These are phyloP conservation scores for Beauveria sp. DNA, from an alignment of 2,329 filamentous ascomycete genomes.

Conservation along the genomic window DNA sequence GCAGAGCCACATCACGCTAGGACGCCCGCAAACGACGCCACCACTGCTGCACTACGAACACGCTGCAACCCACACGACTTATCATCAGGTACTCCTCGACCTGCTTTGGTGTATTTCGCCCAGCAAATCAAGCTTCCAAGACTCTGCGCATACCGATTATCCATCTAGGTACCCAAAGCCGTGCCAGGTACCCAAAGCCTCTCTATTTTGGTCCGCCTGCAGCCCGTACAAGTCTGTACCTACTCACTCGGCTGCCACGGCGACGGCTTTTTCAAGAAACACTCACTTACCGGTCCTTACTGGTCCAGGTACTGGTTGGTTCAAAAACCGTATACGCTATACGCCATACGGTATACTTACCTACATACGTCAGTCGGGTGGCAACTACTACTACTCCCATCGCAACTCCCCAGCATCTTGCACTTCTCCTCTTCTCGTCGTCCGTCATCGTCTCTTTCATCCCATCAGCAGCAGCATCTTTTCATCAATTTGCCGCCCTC, in stretches of 20 bases:
- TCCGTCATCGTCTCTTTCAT: not conserved
- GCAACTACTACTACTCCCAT: slow-evolving; percentile 11
- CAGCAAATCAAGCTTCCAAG: too few relatives aligned
- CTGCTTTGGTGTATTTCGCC: too few relatives aligned
- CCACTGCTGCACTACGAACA: not conserved
- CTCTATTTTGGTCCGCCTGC: not conserved
- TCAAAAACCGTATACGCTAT: too few relatives aligned
- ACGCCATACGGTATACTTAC: too few relatives aligned
- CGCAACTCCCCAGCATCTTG: slow-evolving; percentile 3
- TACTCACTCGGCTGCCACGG: not conserved
- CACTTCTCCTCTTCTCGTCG: not conserved
- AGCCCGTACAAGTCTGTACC: not conserved
- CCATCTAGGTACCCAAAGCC: too few relatives aligned
- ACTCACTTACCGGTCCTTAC: too few relatives aligned
- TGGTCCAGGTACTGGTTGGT: too few relatives aligned
- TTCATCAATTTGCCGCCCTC: slow-evolving; percentile 6
- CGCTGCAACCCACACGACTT: not conserved
- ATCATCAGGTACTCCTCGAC: not conserved
- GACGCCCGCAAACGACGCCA: slow-evolving; percentile 6
- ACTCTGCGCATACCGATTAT: too few relatives aligned
- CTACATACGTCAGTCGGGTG: slow-evolving; percentile 9
- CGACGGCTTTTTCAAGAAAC: too few relatives aligned
- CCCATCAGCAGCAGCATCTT: slow-evolving; percentile 8
- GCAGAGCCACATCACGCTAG: slow-evolving; percentile 1
- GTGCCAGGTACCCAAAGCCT: not conserved